Evolutionary conservation across 1,284 basidiomycete genomes (phyloP).

Genomic region (Leccinum huronense): DNA sequence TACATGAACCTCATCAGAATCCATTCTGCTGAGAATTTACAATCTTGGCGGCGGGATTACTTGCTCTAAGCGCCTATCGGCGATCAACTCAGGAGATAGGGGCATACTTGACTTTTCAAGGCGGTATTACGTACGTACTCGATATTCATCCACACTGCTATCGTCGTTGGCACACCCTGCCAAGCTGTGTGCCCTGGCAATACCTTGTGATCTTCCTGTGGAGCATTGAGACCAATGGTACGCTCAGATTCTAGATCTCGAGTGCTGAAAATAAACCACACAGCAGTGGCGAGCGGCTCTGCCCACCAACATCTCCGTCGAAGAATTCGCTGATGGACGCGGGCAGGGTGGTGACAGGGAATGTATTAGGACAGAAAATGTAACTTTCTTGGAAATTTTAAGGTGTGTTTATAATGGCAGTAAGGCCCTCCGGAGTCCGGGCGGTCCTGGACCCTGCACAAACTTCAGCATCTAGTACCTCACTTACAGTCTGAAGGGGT

Average conservation of each 20-base stretch:
- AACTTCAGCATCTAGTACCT: too few relatives aligned
- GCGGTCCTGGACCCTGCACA: too few relatives aligned
- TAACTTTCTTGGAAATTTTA: too few relatives aligned
- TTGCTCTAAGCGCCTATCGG: neutral
- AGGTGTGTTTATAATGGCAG: too few relatives aligned
- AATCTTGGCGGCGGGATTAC: neutral
- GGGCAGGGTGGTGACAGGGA: too few relatives aligned
- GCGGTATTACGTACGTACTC: neutral
- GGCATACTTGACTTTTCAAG: neutral
- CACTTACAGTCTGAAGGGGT: too few relatives aligned
- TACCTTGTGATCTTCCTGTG: neutral
- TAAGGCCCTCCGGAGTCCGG: too few relatives aligned
- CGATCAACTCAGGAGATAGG: neutral
- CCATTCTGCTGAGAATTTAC: neutral
- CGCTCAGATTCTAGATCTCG: neutral
- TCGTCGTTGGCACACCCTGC: neutral
- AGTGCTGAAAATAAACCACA: neutral
- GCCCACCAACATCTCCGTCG: too few relatives aligned
- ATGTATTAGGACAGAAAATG: too few relatives aligned
- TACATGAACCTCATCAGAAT: constrained; percentile 1
- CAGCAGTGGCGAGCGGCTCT: too few relatives aligned
- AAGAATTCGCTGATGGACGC: too few relatives aligned
- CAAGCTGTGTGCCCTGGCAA: constrained; percentile 4
- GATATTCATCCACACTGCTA: too few relatives aligned
- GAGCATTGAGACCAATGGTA: constrained; percentile 3